Evolutionary conservation across 2,329 filamentous ascomycete species (phyloP), one percentile per base, ranked within the genome.

Genomic region (Periconia macrospinosa): DNA sequence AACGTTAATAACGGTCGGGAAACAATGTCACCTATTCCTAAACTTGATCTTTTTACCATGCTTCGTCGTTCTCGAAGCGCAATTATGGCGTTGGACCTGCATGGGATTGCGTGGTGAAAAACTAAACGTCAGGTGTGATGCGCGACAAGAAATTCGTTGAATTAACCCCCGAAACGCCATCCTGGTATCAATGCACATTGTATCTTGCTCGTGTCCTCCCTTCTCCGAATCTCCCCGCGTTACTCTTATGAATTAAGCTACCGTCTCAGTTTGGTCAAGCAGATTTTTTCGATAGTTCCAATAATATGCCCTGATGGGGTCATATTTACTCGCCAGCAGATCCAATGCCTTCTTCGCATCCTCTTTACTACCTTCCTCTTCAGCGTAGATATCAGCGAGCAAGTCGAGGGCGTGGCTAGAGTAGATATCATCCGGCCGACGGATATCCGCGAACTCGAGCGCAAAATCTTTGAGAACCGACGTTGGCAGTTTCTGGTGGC

Each of bases 281-380:
- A 68, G 49, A 19, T 59, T 59, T 50, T 85, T 86, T 68, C 84
- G 81, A 76, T 89, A 96, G 66, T 90, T 87, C 94, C 94, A 99
- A 76, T 97, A 99, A 59, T 92, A 93, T 60, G 86, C 87, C 53
- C 94, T 82, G 55, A 99, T 88, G 7, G 90, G 91, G 80, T 99
- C 94, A 83, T 92, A 99, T 78, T 87, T 92, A 67, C 88, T 86
- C 45, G 85, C 88, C 67, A 99, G 73, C 56, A 95, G 78, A 53
- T 83, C 83, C 66, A 97, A 75, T 56, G 89, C 91, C 67, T 85
- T 75, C 50, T 80, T 84, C 1, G 92, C 92, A 70, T 85, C 82
- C 17, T 82, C 80, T 60, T 73, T 81, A 47, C 84, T 80, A 13
- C 82, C 82, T 53, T 80, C 68, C 43, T 78, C 73, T 53, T 75